These are phyloP conservation scores for Wickerhamiella slavikovae DNA, from an alignment of 805 yeast genomes.

Conservation along the genomic window DNA sequence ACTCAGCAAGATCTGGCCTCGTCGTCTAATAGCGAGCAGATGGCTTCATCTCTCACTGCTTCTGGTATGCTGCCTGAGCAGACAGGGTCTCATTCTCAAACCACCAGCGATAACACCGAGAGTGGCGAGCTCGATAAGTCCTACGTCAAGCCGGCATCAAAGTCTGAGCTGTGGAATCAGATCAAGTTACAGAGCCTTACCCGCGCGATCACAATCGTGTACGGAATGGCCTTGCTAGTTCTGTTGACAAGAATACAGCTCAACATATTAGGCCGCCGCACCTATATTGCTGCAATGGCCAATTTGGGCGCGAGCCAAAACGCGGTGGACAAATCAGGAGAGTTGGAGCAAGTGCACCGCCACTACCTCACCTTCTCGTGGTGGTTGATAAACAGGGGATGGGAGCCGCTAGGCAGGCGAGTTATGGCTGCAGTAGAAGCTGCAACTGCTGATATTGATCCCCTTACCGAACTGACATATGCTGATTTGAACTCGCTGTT, in stretches of 20 bases:
- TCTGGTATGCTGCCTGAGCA: not conserved
- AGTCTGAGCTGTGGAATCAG: conserved; percentile 65
- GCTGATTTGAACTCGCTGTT: conserved; percentile 30
- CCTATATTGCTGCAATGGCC: conserved; percentile 63
- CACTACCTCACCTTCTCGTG: conserved; percentile 72
- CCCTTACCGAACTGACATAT: conserved; percentile 47
- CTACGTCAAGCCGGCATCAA: conserved; percentile 19
- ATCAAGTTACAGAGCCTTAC: conserved; percentile 57
- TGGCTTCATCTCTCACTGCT: not conserved
- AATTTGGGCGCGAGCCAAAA: conserved; percentile 28
- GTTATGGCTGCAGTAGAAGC: conserved; percentile 36
- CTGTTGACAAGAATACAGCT: conserved; percentile 68
- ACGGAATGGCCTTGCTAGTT: conserved; percentile 47
- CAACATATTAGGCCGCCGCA: conserved; percentile 71
- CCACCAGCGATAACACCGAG: not conserved
- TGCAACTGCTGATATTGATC: conserved; percentile 43
- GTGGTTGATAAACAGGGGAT: conserved; percentile 86
- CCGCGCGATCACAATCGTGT: conserved; percentile 48
- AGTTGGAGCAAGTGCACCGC: conserved; percentile 31
- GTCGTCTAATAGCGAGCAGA: conserved; percentile 4
- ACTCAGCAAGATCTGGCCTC: conserved; percentile 7
- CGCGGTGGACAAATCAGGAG: conserved; percentile 9
- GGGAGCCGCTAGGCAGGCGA: conserved; percentile 33
- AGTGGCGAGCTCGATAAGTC: conserved; percentile 6
- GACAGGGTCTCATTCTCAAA: not conserved